Base-by-base conservation (phyloP, 768 basidiomycete genomes). In the Boletus insuetus region DNA sequence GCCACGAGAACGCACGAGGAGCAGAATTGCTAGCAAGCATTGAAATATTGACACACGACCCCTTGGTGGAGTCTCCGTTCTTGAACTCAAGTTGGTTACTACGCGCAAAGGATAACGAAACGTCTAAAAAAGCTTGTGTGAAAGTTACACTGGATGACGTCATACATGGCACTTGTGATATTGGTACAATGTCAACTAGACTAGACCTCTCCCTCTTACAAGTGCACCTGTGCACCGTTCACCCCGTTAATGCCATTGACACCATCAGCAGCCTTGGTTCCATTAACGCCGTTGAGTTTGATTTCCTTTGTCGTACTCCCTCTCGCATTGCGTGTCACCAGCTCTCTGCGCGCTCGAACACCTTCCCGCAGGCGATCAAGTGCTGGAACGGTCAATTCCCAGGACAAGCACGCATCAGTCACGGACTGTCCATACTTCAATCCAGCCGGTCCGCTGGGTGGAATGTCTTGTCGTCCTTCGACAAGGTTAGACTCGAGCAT, bases 401-500 rank as follows among this genome's bases (percentile, higher is more conserved):
- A 98, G 41, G 88, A 87, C 46, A 98, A 79, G 72, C 91, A 96
- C 10, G 88, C 89, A 72, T 94, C 91, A 22, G 94, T 94, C 7
- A 95, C 89, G 9, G 87, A 89, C 68, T 88, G 85, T 26, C 94
- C 94, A 64, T 92, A 93, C 64, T 79, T 86, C 44, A 96, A 74
- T 12, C 82, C 86, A 8, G 79, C 73, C 1, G 86, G 85, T 4
- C 93, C 94, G 12, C 79, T 77, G 1, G 80, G 65, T 4, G 92
- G 86, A 55, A 95, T 87, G 62, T 92, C 85, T 72, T 95, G 92
- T 48, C 91, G 84, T 26, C 94, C 92, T 69, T 90, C 92, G 9
- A 85, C 78, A 47, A 98, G 79, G 69, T 96, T 95, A 42, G 89
- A 92, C 73, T 98, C 96, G 53, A 98, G 79, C 95, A 98, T 98